Evolutionary conservation across 805 yeast genomes (phyloP), one percentile per base, ranked within the genome.

Genomic region (Ogataea neopini): DNA sequence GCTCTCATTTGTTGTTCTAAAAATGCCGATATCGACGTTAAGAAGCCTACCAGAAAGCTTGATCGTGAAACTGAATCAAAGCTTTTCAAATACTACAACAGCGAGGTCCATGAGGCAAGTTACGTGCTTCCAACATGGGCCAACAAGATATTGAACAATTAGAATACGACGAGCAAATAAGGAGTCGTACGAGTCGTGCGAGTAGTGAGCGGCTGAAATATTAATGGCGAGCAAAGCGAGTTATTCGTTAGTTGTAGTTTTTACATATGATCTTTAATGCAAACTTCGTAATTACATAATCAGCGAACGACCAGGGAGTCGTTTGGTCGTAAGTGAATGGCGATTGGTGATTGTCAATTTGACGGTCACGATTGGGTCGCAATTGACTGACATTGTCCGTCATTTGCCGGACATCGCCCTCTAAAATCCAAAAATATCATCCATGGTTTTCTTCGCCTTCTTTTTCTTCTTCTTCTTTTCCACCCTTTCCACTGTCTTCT

Each of bases 111-210:
- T 68, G 67, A 71, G 49, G 81, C 91, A 3, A 76, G 92, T 38
- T 88, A 87, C 63, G 79, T 88, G 23, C 69, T 88, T 47, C 96
- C 96, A 22, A 81, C 80, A 34, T 87, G 92, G 89, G 96, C 94
- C 3, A 57, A 62, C 23, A 45, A 49, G 10, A 49, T 59, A 15
- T 50, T 65, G 28, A 56, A 61, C 45, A 54, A 25, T 25, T 28
- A 28, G 30, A 4, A n/a, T 6, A 22, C 25, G 25, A 22, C 25
- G 25, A 22, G 25, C 25, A 22, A 22, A 22, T 8, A 8, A 22
- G 7, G 25, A 8, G 25, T 22, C 25, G n/a, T n/a, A n/a, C n/a
- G n/a, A n/a, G n/a, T n/a, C n/a, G n/a, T n/a, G n/a, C n/a, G n/a
- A n/a, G n/a, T n/a, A n/a, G n/a, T n/a, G n/a, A n/a, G n/a, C n/a